Base-by-base conservation (phyloP, 768 basidiomycete species). In the Psilocybe cubensis region DNA sequence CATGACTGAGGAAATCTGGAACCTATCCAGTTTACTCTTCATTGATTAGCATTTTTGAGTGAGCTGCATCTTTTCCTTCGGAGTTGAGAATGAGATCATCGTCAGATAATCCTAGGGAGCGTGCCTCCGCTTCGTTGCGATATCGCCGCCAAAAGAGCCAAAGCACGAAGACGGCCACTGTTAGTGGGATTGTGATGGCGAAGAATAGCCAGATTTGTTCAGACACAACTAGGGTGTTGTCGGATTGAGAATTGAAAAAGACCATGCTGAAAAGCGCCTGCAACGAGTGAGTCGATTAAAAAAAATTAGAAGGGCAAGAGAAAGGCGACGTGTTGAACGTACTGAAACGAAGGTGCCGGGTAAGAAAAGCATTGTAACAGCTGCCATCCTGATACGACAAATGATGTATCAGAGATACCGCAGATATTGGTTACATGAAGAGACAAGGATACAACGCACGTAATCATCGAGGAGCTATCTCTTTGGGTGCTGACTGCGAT, bases 351-450 rank as follows among this genome's bases (percentile, higher is more conserved):
- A 69, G 9, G 68, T 63, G 12, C 66, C 66, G 17, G 68, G 68
- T n/a, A 69, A 60, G 52, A 69, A 69, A 21, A 69, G 56, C 68
- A 69, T 69, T 1, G 66, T 67, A 17, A 69, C 64, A n/a, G 64
- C 63, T 21, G 68, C 64, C 59, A 69, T 69, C n/a, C 67, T 68
- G 18, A 21, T 7, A 12, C 12, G 27, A 20, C 38, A 20, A 2
- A 5, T 52, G 42, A 12, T 49, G 18, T 25, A 40, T 25, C 11
- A 49, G 27, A 3, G 23, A n/a, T 3, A 27, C 2, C 3, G 6
- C 42, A n/a, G 12, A 33, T 33, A 33, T 33, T 7, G 12, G 31
- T 12, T 33, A 33, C 6, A 33, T 33, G 31, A 38, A 4, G 45
- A 35, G 23, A 29, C 17, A 3, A 29, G 41, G 25, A 41, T 10